Evolutionary conservation across 148 eudicot genomes (phyloP).

Genomic region (Rhododendron williamsianum): DNA sequence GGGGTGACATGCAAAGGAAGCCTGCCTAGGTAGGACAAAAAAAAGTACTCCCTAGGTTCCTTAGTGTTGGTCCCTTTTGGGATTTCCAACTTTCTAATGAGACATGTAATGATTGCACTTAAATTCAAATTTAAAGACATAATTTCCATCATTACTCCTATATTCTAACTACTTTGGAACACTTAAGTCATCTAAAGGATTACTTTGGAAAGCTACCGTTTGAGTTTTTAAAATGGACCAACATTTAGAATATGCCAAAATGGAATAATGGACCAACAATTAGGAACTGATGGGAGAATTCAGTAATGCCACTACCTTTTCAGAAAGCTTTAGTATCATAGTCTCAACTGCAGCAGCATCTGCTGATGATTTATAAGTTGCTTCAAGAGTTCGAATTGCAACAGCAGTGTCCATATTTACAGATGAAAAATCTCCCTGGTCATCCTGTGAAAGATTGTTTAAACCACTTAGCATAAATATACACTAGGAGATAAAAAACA

Average conservation of each 20-base stretch:
- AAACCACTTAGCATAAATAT: background rate
- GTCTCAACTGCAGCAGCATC: constrained; percentile 98
- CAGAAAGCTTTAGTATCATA: constrained; percentile 76
- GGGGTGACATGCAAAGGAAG: background rate
- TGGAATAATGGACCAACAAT: background rate
- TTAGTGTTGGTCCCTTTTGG: background rate
- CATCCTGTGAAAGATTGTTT: constrained; percentile 54
- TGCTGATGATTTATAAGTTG: constrained; percentile 86
- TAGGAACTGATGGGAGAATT: background rate
- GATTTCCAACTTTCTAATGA: background rate
- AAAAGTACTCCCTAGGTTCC: background rate
- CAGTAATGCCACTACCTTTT: constrained; percentile 44
- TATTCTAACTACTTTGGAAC: background rate
- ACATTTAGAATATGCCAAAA: background rate
- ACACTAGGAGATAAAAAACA: background rate
- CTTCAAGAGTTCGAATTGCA: constrained; percentile 98
- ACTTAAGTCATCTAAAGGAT: background rate
- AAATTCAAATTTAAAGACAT: background rate
- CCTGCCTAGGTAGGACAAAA: background rate
- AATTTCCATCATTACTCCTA: background rate
- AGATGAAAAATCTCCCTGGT: constrained; percentile 84
- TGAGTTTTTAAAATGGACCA: background rate
- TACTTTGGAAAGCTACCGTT: background rate
- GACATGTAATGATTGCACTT: background rate
- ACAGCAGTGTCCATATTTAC: constrained; percentile 99